These are phyloP conservation scores for Herpomyces periplanetae DNA, from an alignment of 2,329 filamentous ascomycete species.

Conservation along the genomic window DNA sequence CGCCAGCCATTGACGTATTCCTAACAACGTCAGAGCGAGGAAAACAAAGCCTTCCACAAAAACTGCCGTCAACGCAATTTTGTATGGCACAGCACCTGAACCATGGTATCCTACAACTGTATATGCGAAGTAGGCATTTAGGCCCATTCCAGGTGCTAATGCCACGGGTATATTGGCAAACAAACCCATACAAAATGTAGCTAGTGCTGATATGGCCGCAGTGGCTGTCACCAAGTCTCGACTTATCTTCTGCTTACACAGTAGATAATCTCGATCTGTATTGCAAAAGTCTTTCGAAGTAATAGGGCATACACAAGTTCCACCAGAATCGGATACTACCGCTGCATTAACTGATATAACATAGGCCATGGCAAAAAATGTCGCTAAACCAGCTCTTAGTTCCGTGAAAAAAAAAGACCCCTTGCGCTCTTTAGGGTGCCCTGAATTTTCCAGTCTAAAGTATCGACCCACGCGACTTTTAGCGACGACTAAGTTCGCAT, in stretches of 20 bases:
- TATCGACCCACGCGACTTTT: conserved; percentile 22
- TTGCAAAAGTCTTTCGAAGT: conserved; percentile 12
- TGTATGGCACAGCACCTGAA: conserved; percentile 15
- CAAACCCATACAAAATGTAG: conserved; percentile 46
- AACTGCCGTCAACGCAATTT: conserved; percentile 19
- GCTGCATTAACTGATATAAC: conserved; percentile 29
- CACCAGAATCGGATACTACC: conserved; percentile 28
- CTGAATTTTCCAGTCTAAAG: conserved; percentile 44
- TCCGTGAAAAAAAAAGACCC: conserved; percentile 46
- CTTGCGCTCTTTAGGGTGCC: conserved; percentile 32
- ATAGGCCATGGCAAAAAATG: conserved; percentile 37
- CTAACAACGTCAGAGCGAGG: conserved; percentile 20
- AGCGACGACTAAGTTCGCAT: conserved; percentile 21
- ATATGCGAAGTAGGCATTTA: conserved; percentile 26
- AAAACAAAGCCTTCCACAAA: conserved; percentile 24
- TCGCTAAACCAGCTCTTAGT: conserved; percentile 39
- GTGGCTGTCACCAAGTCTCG: conserved; percentile 51
- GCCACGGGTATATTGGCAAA: conserved; percentile 41
- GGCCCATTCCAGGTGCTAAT: conserved; percentile 26
- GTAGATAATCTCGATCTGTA: conserved; percentile 16
- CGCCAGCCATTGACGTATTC: conserved; percentile 31
- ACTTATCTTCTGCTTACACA: conserved; percentile 22
- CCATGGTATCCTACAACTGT: conserved; percentile 22
- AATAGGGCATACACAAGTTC: conserved; percentile 35
- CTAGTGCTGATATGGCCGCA: conserved; percentile 36